These are phyloP conservation scores for Fusarium nelsonii DNA, from an alignment of 2,329 filamentous ascomycete species.

Conservation along the genomic window DNA sequence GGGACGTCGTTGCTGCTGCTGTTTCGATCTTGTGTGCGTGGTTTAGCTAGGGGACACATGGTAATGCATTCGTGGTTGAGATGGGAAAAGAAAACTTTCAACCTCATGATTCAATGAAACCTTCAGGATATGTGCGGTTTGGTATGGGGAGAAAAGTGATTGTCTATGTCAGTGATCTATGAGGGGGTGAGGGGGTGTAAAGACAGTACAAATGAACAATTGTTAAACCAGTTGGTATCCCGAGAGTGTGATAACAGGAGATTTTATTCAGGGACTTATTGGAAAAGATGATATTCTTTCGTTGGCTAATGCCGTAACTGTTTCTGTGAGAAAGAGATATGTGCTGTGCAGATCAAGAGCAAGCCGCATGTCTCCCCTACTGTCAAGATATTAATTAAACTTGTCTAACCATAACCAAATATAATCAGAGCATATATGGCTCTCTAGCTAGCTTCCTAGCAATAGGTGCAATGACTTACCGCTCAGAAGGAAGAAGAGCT, in stretches of 20 bases:
- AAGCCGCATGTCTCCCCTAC: neutral
- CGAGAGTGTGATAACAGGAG: too few species aligned
- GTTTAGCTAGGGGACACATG: slow-evolving; percentile 49
- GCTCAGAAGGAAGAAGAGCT: too few species aligned
- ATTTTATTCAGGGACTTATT: neutral
- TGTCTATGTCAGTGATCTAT: slow-evolving; percentile 35
- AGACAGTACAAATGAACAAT: slow-evolving; percentile 18
- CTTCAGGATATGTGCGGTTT: slow-evolving; percentile 38
- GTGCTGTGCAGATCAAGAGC: neutral
- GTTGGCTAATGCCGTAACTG: neutral
- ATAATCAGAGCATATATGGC: neutral
- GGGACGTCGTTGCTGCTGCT: slow-evolving; percentile 27
- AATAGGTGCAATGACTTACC: neutral
- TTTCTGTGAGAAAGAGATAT: too few species aligned
- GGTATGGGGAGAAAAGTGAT: slow-evolving; percentile 42
- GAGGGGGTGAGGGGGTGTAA: slow-evolving; percentile 15
- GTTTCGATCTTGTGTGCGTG: slow-evolving; percentile 48
- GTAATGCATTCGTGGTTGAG: slow-evolving; percentile 48
- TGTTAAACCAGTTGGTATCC: neutral
- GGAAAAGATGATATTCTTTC: neutral
- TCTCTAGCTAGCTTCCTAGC: neutral
- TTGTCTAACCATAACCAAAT: neutral
- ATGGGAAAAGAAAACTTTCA: slow-evolving; percentile 36
- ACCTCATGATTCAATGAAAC: slow-evolving; percentile 49
- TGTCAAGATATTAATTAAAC: too few species aligned